Evolutionary conservation across 208 protist species (phyloP).

Genomic region (Tetramitus jugosus): DNA sequence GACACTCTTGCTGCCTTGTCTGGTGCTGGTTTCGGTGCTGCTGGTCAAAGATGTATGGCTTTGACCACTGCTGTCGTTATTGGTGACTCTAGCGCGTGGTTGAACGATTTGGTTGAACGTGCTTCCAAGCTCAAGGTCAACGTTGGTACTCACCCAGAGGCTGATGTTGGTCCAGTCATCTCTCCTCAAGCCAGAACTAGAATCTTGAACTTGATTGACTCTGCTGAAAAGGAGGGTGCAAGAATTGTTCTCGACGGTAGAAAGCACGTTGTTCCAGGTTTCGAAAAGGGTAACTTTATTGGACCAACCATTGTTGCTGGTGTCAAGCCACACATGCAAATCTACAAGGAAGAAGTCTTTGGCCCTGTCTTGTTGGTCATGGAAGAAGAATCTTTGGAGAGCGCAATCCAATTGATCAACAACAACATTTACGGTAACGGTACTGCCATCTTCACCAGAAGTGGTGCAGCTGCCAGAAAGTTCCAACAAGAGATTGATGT

Average conservation of each 20-base stretch:
- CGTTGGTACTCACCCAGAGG: constrained; percentile 32
- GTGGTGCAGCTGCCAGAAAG: constrained; percentile 65
- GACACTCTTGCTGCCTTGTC: constrained; percentile 57
- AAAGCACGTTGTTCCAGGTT: constrained; percentile 40
- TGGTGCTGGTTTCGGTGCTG: constrained; percentile 73
- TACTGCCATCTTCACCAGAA: constrained; percentile 73
- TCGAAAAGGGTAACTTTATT: constrained; percentile 69
- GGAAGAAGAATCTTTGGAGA: constrained; percentile 58
- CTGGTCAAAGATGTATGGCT: constrained; percentile 86
- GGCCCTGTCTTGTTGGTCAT: constrained; percentile 61
- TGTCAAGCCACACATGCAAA: constrained; percentile 58
- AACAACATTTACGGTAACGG: constrained; percentile 78
- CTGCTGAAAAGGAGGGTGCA: constrained; percentile 50
- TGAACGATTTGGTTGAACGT: constrained; percentile 54
- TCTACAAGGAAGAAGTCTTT: constrained; percentile 78
- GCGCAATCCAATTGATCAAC: constrained; percentile 78
- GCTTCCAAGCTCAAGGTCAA: constrained; percentile 50
- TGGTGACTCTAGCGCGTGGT: constrained; percentile 58
- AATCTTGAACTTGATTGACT: constrained; percentile 54
- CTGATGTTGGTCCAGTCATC: constrained; percentile 70
- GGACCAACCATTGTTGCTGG: constrained; percentile 72
- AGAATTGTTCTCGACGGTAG: constrained; percentile 54
- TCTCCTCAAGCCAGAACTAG: constrained; percentile 52
- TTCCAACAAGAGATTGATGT: constrained; percentile 68
- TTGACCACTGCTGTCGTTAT: constrained; percentile 73